Conservation (phyloP, 192 early-diverging fungal species). For the Podila minutissima region DNA sequence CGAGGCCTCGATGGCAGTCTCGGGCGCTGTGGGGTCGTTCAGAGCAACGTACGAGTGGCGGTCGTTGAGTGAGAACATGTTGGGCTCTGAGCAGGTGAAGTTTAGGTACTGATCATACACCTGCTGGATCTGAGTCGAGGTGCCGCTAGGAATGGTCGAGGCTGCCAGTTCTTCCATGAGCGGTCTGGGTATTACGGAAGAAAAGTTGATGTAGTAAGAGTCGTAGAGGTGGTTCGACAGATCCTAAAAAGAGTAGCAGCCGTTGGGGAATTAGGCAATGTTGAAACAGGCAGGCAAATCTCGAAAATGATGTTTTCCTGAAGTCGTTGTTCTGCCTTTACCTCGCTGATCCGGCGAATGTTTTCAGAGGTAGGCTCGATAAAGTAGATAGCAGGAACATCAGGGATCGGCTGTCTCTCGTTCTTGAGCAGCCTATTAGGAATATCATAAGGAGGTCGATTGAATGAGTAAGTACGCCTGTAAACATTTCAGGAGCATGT, state of each 20-base stretch:
- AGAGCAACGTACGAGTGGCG: slow-evolving; percentile 80
- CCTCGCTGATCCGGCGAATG: slow-evolving; percentile 82
- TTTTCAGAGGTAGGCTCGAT: slow-evolving; percentile 90
- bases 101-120: slow-evolving; percentile 98
- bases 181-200: slow-evolving; percentile 83
- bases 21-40: slow-evolving; percentile 85
- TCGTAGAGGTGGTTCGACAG: slow-evolving; percentile 91
- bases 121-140: slow-evolving; percentile 86
- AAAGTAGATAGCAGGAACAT: slow-evolving; percentile 98
- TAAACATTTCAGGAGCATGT: neutral
- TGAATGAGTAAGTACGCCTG: neutral
- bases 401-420: slow-evolving; percentile 89
- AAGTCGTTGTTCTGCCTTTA: slow-evolving; percentile 67
- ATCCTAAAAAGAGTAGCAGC: slow-evolving; percentile 65
- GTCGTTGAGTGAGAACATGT: slow-evolving; percentile 94
- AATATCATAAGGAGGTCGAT: neutral
- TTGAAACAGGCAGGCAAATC: neutral
- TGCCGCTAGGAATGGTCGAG: slow-evolving; percentile 77
- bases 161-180: slow-evolving; percentile 95
- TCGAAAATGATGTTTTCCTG: neutral
- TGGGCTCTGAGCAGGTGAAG: slow-evolving; percentile 90
- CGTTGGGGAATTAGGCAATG: neutral
- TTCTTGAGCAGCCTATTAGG: slow-evolving; percentile 76
- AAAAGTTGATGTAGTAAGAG: slow-evolving; percentile 96
- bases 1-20: slow-evolving; percentile 81